Evolutionary conservation across 805 yeast species (phyloP).

Genomic region (Clavispora santaluciae): DNA sequence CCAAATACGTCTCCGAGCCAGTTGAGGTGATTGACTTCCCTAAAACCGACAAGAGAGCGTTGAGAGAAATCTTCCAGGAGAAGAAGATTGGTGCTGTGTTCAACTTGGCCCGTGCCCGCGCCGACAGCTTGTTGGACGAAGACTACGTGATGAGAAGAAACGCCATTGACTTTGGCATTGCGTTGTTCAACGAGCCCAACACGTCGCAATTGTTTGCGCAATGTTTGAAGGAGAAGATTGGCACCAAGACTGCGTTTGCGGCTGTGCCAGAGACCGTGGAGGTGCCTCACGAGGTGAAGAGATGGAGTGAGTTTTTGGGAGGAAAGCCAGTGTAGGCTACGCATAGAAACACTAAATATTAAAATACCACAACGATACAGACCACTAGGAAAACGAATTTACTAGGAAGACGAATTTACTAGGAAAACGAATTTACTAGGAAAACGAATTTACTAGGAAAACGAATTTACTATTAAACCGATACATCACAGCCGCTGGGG

Average conservation of each 20-base stretch:
- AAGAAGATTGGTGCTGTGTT: constrained; percentile 82
- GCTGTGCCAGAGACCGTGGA: constrained; percentile 36
- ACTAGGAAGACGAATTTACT: too few species aligned
- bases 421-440: too few species aligned
- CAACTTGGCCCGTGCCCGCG: constrained; percentile 88
- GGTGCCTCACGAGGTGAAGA: constrained; percentile 79
- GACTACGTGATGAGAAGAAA: constrained; percentile 98
- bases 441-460: too few species aligned
- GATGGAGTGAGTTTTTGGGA: constrained; percentile 97
- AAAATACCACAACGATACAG: not conserved
- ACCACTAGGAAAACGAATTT: too few species aligned
- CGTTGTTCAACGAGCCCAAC: constrained; percentile 94
- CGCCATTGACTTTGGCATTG: constrained; percentile 96
- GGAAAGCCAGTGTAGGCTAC: constrained; percentile 70
- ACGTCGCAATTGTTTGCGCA: constrained; percentile 84
- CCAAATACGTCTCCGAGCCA: constrained; percentile 38
- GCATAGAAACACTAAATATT: not conserved
- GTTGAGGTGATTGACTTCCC: constrained; percentile 83
- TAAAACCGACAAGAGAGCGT: constrained; percentile 83
- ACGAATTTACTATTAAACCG: too few species aligned
- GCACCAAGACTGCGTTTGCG: constrained; percentile 48
- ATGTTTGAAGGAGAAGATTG: constrained; percentile 69
- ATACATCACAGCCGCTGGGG: too few species aligned
- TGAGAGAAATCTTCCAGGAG: constrained; percentile 89
- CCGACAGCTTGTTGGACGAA: constrained; percentile 76